Evolutionary conservation across 352 stramenopile species (phyloP).

Genomic region (Globisporangium camurandrum): DNA sequence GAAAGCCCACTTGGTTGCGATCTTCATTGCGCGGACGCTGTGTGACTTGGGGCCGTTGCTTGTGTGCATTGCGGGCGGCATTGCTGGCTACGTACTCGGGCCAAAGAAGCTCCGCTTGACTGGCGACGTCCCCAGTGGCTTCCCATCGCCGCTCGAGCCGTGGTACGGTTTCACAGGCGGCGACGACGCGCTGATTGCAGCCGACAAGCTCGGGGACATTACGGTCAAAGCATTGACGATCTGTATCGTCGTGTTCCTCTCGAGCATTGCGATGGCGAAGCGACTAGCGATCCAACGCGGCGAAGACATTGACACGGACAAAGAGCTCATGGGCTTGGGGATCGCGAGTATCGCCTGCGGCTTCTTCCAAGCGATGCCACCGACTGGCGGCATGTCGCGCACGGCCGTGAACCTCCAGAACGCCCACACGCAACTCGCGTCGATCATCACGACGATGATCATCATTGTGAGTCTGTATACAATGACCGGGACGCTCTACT

Average conservation of each 20-base stretch:
- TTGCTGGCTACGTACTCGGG: constrained; percentile 37
- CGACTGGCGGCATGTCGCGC: constrained; percentile 84
- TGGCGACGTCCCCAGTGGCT: constrained; percentile 48
- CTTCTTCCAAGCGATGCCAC: constrained; percentile 82
- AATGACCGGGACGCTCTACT: constrained; percentile 73
- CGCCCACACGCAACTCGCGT: constrained; percentile 76
- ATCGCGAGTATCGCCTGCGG: constrained; percentile 79
- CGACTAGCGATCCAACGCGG: constrained; percentile 68
- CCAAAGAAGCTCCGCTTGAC: constrained; percentile 62
- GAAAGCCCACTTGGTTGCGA: constrained; percentile 24
- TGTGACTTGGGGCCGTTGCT: constrained; percentile 59
- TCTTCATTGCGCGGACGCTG: constrained; percentile 34
- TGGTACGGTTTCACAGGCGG: constrained; percentile 48
- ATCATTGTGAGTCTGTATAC: constrained; percentile 82
- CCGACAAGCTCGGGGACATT: constrained; percentile 44
- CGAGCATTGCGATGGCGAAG: constrained; percentile 86
- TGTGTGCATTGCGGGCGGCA: constrained; percentile 56
- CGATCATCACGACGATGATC: constrained; percentile 72
- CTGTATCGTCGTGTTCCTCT: constrained; percentile 86
- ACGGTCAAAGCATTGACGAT: constrained; percentile 68
- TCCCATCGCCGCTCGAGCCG: constrained; percentile 30
- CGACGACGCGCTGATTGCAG: constrained; percentile 38
- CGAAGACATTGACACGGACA: constrained; percentile 57
- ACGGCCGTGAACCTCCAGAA: constrained; percentile 89
- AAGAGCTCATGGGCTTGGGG: constrained; percentile 85